These are phyloP conservation scores for Umbelopsis vinacea DNA, from an alignment of 192 early-diverging fungal species.

Conservation along the genomic window DNA sequence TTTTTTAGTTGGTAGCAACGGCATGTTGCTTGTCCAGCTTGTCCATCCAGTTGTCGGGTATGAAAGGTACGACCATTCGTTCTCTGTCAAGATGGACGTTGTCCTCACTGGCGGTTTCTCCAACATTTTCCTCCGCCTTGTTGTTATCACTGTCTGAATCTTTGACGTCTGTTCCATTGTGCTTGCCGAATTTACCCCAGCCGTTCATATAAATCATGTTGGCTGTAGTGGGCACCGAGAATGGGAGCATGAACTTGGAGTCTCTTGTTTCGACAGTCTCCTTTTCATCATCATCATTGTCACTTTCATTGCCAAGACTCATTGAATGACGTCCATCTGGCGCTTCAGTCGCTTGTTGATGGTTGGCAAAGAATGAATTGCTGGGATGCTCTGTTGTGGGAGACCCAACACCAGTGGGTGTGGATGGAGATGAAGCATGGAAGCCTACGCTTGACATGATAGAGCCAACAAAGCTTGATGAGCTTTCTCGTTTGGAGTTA, in stretches of 20 bases:
- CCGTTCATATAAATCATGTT: constrained; percentile 34
- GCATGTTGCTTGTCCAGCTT: constrained; percentile 27
- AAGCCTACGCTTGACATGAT: constrained; percentile 28
- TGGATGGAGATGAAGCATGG: neutral
- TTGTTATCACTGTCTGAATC: constrained; percentile 13
- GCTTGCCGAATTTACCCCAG: constrained; percentile 13
- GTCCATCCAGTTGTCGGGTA: constrained; percentile 42
- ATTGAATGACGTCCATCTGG: neutral
- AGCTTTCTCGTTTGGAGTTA: constrained; percentile 32
- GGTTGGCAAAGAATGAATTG: constrained; percentile 12
- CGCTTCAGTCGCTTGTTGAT: neutral
- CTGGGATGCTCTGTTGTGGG: neutral
- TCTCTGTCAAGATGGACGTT: constrained; percentile 27
- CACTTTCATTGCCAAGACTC: constrained; percentile 26
- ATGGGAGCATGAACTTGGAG: constrained; percentile 57
- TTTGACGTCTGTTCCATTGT: constrained; percentile 3
- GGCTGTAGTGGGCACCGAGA: constrained; percentile 63
- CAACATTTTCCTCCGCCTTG: constrained; percentile 13
- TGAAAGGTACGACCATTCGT: constrained; percentile 25
- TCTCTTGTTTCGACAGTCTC: constrained; percentile 61
- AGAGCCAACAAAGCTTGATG: constrained; percentile 38
- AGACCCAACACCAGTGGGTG: neutral
- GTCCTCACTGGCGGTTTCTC: constrained; percentile 16
- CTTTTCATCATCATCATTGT: constrained; percentile 53
- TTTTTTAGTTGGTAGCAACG: constrained; percentile 3